Evolutionary conservation across 2,329 filamentous ascomycete genomes (phyloP), one percentile per base, ranked within the genome.

Genomic region (Trichoderma koningii): DNA sequence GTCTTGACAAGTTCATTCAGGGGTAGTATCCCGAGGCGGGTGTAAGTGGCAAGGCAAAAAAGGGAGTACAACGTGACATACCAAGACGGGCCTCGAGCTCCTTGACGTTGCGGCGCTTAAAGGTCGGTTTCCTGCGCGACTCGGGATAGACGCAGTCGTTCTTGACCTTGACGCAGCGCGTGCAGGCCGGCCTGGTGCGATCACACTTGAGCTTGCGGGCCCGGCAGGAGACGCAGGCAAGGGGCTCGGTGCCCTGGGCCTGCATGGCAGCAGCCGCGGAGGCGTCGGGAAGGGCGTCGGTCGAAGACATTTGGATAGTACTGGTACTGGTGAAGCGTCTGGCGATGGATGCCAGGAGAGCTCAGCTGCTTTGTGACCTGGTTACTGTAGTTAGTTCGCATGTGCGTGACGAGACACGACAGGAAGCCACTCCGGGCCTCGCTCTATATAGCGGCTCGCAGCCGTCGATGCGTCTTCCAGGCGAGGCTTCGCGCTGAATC

Each of bases 181-280:
- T 86, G 73, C 94, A 97, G 28, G 87, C 85, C 17, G 93, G 93
- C 72, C 88, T 90, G 53, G 81, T 82, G 34, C 93, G 90, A 77
- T 97, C 93, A 78, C 93, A 97, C 76, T 90, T 90, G 70, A 97
- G 80, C 78, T 97, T 97, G 70, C 93, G 84, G 72, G 89, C 89
- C 69, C 93, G 85, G 76, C 93, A 97, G 61, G 91, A 84, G 30
- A 95, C 88, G 75, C 93, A 96, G 19, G 93, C 91, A 76, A 96
- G 88, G 21, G 80, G 76, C 70, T 83, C 82, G 19, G 69, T 73
- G 67, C 63, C 30, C 30, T 34, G 30, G 30, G 30, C 71, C 14
- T 56, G 42, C 38, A 62, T 21, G 28, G 28, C 30, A 7, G 52
- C 38, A 19, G 64, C 44, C n/a, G 26, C 59, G 51, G 63, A 55